phyloP scores from a whole-genome alignment of 768 basidiomycete genomes.

The Mycena metata region DNA sequence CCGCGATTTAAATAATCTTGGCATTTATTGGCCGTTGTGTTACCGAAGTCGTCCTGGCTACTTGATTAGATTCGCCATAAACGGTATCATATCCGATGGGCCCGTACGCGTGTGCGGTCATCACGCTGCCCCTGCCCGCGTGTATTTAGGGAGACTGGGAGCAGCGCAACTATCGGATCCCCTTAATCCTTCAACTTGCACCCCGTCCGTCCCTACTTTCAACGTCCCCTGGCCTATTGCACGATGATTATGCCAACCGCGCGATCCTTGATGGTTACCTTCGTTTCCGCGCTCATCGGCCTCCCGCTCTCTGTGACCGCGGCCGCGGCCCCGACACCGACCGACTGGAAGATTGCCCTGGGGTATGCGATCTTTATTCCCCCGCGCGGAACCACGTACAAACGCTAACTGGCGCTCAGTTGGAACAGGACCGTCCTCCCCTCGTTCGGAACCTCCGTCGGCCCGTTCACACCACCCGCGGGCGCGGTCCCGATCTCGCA shows the following conservation, averaged over 20 bases:
- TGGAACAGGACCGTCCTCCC: constrained; percentile 36
- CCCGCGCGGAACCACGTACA: too few species aligned
- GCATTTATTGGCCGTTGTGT: not conserved
- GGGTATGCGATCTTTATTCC: too few species aligned
- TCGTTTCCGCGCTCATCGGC: constrained; percentile 4
- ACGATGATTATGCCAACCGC: constrained; percentile 11
- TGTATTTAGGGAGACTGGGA: constrained; percentile 14
- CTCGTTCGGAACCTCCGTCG: constrained; percentile 24
- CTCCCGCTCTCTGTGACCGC: constrained; percentile 15
- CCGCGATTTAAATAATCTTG: not conserved
- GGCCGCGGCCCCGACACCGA: constrained; percentile 3
- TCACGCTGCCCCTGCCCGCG: not conserved
- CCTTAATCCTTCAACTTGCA: not conserved
- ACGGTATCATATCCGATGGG: constrained; percentile 11
- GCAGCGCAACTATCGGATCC: not conserved
- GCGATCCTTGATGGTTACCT: constrained; percentile 9
- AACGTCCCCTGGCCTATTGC: not conserved
- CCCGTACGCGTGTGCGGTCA: not conserved
- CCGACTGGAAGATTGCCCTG: constrained; percentile 24
- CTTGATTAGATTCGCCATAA: not conserved
- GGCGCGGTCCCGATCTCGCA: not conserved
- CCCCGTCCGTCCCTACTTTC: not conserved
- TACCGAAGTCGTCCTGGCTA: constrained; percentile 23
- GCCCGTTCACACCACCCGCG: constrained; percentile 31
- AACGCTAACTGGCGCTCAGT: too few species aligned